Evolutionary conservation across 192 early-diverging fungal genomes (phyloP), one percentile per base, ranked within the genome.

Genomic region (Coemansia sp.): DNA sequence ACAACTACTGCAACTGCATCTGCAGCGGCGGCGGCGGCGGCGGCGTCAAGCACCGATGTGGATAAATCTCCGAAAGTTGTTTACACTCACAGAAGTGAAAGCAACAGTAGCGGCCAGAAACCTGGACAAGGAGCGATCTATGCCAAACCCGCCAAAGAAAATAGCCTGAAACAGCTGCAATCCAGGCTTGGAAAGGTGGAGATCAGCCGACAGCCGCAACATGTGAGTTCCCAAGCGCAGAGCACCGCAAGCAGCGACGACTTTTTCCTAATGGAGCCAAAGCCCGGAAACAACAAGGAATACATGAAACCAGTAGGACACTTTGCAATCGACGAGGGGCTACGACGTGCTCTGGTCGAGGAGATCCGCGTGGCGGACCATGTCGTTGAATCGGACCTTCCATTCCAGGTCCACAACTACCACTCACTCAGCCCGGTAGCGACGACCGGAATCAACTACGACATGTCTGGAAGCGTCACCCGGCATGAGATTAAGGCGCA

Each of bases 341-440:
- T 97, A 40, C 85, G 95, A 15, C 91, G 96, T 66, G 86, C 90
- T 29, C 78, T 98, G 54, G 85, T 86, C 29, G 70, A 83, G 46
- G 86, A 89, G 61, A 66, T 63, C 67, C 69, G 62, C 4, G 67
- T 65, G 8, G 38, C 56, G 29, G 64, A 35, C 42, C 35, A 45
- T 25, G 87, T 87, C 5, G 67, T 69, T 49, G 86, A 88, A 25
- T 83, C 85, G 35, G 86, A 85, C 10, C 73, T 93, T 9, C 92
- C 92, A 0, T 81, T 82, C 62, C 92, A 95, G 67, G 71, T 97
- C 17, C 91, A 97, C 83, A 87, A 88, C 53, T 99, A 99, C 78
- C 92, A 97, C 73, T 89, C 91, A 22, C 73, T 94, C 5, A 89
- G 80, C 46, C 89, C 89, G 22, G 76, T 89, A 25, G 89, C 91